Evolutionary conservation across 1,284 basidiomycete genomes (phyloP).

Genomic region (Ganoderma boninense): DNA sequence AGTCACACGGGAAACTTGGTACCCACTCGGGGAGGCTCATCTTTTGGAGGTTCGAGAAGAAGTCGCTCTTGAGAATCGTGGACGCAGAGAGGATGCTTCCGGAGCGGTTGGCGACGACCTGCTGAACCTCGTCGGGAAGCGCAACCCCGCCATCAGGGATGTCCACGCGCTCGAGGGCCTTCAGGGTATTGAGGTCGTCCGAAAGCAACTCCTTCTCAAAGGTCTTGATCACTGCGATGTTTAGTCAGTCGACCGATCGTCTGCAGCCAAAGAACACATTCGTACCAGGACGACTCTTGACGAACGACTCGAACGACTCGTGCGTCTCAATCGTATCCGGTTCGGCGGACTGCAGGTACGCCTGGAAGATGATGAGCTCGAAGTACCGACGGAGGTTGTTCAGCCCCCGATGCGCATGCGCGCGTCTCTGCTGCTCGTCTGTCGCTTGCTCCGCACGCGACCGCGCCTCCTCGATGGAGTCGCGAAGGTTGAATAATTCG

Average conservation of each 20-base stretch:
- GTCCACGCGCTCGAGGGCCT: constrained; percentile 85
- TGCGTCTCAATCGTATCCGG: constrained; percentile 85
- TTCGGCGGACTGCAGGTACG: constrained; percentile 88
- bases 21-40: constrained; percentile 92
- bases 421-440: constrained; percentile 74
- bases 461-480: constrained; percentile 88
- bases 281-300: constrained; percentile 82
- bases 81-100: constrained; percentile 92
- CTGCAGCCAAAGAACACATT: background rate
- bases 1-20: no score
- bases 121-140: constrained; percentile 87
- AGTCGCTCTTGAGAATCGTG: constrained; percentile 97
- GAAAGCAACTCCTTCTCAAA: constrained; percentile 91
- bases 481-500: constrained; percentile 86
- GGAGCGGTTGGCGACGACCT: constrained; percentile 85
- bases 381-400: constrained; percentile 90
- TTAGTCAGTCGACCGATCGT: background rate
- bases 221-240: constrained; percentile 84
- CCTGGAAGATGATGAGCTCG: constrained; percentile 92
- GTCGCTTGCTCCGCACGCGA: constrained; percentile 78
- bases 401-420: constrained; percentile 78
- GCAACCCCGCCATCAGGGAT: constrained; percentile 75
- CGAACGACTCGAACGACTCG: constrained; percentile 83
- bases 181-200: constrained; percentile 84
- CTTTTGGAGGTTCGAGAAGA: constrained; percentile 95